Conservation (phyloP, 1,139 yeast genomes). For the Waltiozyma sp. region DNA sequence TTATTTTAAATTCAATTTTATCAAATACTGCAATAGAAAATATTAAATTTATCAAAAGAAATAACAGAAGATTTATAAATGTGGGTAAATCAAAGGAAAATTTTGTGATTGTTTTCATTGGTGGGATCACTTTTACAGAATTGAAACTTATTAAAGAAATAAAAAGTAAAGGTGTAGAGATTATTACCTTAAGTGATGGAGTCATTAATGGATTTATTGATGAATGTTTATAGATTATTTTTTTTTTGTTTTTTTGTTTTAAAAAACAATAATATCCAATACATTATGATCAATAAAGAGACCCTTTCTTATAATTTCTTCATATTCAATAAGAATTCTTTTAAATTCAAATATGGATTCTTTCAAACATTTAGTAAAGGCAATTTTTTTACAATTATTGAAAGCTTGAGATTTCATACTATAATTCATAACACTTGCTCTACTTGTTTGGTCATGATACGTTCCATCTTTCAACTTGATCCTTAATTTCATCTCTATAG, state of each 20-base stretch:
- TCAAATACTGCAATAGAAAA: constrained; percentile 14
- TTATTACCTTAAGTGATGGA: constrained; percentile 47
- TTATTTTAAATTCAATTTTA: constrained; percentile 20
- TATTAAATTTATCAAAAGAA: constrained; percentile 24
- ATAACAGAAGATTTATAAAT: constrained; percentile 27
- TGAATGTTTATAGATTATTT: no score
- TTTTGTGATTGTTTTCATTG: constrained; percentile 42
- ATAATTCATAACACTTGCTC: constrained; percentile 28
- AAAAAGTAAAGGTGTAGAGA: constrained; percentile 27
- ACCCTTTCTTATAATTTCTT: not conserved
- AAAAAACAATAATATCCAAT: no score
- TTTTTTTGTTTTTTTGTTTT: no score
- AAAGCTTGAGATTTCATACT: constrained; percentile 27
- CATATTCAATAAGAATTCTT: not conserved
- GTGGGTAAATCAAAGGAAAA: constrained; percentile 20
- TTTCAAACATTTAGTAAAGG: not conserved
- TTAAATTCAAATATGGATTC: not conserved
- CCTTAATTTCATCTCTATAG: constrained; percentile 22
- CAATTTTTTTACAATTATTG: constrained; percentile 18
- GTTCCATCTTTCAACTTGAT: constrained; percentile 42
- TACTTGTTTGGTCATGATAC: constrained; percentile 28
- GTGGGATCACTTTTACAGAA: constrained; percentile 78
- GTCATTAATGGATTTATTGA: constrained; percentile 27
- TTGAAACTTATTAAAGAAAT: constrained; percentile 46
- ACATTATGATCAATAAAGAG: not conserved